Percentiles rank a stretch among this genome's conserved stretches.
Conservation (phyloP, 768 basidiomycete species). For the Punctularia strigosozonata region DNA sequence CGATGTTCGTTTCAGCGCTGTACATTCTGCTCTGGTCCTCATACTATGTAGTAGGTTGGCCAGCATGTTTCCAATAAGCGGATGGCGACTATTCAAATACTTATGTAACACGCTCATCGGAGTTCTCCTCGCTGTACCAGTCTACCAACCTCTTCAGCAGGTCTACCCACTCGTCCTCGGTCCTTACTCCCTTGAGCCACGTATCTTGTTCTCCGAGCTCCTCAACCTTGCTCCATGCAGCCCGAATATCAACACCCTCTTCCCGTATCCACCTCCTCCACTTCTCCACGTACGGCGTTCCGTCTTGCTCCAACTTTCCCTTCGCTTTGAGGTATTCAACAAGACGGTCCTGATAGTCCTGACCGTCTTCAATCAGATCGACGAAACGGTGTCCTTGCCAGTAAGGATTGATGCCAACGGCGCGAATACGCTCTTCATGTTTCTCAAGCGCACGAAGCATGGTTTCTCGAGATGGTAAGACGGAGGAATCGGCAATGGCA, state of each 20-base stretch:
- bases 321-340: conserved; percentile 16
- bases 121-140: conserved; percentile 46
- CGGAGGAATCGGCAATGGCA: conserved; percentile 27
- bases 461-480: conserved; percentile 28
- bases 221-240: conserved; percentile 35
- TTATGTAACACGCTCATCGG: conserved; percentile 10
- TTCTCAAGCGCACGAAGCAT: conserved; percentile 24
- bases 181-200: conserved; percentile 38
- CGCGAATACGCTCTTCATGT: conserved; percentile 28
- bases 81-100: too few relatives aligned
- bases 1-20: too few relatives aligned
- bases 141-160: conserved; percentile 33
- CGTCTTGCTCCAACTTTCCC: conserved; percentile 25
- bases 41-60: too few relatives aligned
- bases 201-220: conserved; percentile 22
- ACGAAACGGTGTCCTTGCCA: conserved; percentile 34
- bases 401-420: conserved; percentile 36
- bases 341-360: conserved; percentile 21
- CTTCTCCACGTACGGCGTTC: conserved; percentile 33
- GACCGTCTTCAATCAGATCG: conserved; percentile 1
- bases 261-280: conserved; percentile 30
- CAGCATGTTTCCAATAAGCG: too few relatives aligned
- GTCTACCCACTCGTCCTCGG: conserved; percentile 38
- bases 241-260: conserved; percentile 23
- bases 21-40: too few relatives aligned